These are phyloP conservation scores for Litchi chinensis DNA, from an alignment of 345 rosid species.

Conservation along the genomic window DNA sequence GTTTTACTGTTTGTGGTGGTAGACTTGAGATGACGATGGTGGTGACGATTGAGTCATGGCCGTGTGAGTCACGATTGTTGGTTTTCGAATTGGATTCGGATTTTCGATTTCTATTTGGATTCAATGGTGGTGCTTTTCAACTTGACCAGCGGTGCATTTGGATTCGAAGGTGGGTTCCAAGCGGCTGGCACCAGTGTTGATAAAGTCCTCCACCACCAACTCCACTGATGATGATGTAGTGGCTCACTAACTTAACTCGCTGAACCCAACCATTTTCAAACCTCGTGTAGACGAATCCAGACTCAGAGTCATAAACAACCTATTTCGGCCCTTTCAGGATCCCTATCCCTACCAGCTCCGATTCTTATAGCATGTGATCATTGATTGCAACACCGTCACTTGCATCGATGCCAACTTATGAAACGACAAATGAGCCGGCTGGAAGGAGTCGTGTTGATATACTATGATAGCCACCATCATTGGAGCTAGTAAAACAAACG, in stretches of 20 bases:
- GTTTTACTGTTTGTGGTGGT: too few species aligned
- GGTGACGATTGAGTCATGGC: too few species aligned
- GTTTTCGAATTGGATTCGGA: too few species aligned
- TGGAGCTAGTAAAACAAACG: conserved; percentile 32
- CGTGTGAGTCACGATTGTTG: too few species aligned
- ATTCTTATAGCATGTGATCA: conserved; percentile 39
- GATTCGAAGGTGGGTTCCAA: too few species aligned
- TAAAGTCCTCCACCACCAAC: too few species aligned
- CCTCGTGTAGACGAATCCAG: conserved; percentile 52
- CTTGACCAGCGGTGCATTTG: too few species aligned
- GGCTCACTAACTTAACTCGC: conserved; percentile 56
- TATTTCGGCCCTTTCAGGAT: conserved; percentile 60
- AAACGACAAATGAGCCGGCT: conserved; percentile 51
- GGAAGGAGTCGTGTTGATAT: conserved; percentile 51
- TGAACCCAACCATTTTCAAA: conserved; percentile 81
- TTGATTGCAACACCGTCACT: conserved; percentile 27
- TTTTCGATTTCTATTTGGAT: too few species aligned
- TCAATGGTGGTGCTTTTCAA: too few species aligned
- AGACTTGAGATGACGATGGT: too few species aligned
- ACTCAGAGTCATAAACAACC: conserved; percentile 42
- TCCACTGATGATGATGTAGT: neutral
- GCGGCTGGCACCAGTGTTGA: too few species aligned
- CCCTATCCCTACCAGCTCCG: conserved; percentile 50
- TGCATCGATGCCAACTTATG: conserved; percentile 31
- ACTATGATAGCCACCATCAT: conserved; percentile 34